Base-by-base conservation (phyloP, 2,329 filamentous ascomycete species). In the Ceratocystiopsis sp. region DNA sequence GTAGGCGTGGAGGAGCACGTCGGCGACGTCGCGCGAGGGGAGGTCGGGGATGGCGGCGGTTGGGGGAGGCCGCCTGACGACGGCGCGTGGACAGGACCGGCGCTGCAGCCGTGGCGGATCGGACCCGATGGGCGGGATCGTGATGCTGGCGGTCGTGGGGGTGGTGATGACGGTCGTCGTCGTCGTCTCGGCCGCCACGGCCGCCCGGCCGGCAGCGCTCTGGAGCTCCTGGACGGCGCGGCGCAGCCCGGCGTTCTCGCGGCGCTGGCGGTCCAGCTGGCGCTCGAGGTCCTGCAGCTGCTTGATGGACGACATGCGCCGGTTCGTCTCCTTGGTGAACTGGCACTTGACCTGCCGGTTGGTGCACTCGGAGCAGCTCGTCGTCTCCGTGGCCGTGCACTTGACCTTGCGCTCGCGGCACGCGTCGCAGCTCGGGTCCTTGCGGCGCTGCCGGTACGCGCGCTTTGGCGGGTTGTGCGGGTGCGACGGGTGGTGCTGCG, bases 251-350 rank as follows among this genome's bases (percentile, higher is more conserved):
- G 67, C 71, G 54, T 94, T 87, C 58, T 94, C 83, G 45, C 84
- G 77, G 56, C 79, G 83, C 36, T 91, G 71, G 42, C 80, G 73
- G 39, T 81, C 74, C 54, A 95, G 75, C 61, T 95, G 87, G 60
- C 85, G 91, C 62, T 96, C 89, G 21, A 98, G 69, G 58, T 98
- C 91, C 61, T 96, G 91, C 13, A 96, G 84, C 66, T 95, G 91
- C 73, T 96, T 98, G 64, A 96, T 96, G 2, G 89, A 96, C 16
- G 91, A 96, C 91, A 98, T 98, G 48, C 91, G 78, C 46, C 91
- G 75, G 59, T 98, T 98, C 13, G 91, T 98, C 62, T 98, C 91
- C 63, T 98, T 98, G 41, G 91, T 98, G 58, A 98, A 98, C 57
- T 96, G 89, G 57, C 91, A 98, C 60, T 93, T 93, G 50, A 96